Base-by-base conservation (phyloP, 495 filamentous ascomycete species). In the Xylaria scruposa region DNA sequence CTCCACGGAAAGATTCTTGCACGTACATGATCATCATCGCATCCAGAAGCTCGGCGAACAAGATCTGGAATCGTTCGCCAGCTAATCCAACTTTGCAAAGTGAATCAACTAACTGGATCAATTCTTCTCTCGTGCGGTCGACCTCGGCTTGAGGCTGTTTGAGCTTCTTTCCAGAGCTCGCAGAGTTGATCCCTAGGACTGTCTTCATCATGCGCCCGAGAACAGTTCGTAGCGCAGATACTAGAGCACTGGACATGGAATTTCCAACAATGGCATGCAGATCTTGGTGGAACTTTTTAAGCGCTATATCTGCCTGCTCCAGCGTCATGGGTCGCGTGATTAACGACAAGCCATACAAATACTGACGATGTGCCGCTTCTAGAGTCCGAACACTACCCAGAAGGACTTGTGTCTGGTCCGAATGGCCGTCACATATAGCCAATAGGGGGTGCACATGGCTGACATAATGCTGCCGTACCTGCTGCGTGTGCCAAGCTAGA, bases 31-130 rank as follows among this genome's bases (percentile, higher is more conserved):
- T 88, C 87, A 94, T 88, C 76, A 91, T 87, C 24, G 83, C 79
- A 73, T 92, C 87, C 87, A 94, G 93, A 54, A 94, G 86, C 70
- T 90, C 85, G 29, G 92, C 94, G 73, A 96, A 93, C 15, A 92
- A 85, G 56, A 91, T 86, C 76, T 95, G 92, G 62, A 92, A 92
- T 67, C 85, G 86, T 71, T 93, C 90, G 9, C 91, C 91, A 12
- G 90, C 92, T 63, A 97, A 78, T 0, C 94, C 94, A 9, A 95
- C 90, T 31, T 88, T 86, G 67, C 91, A 85, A 19, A 97, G 81
- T 31, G 88, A 87, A 44, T 88, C 85, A 21, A 92, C 81, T 21
- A 93, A 79, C 42, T 84, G 81, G 26, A 90, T 77, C 33, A 93
- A 77, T 38, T 85, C 86, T 46, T 86, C 79, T 29, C 88, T 86